Base-by-base conservation (phyloP, 202 grass and related monocot species). In the Panicum virgatum region DNA sequence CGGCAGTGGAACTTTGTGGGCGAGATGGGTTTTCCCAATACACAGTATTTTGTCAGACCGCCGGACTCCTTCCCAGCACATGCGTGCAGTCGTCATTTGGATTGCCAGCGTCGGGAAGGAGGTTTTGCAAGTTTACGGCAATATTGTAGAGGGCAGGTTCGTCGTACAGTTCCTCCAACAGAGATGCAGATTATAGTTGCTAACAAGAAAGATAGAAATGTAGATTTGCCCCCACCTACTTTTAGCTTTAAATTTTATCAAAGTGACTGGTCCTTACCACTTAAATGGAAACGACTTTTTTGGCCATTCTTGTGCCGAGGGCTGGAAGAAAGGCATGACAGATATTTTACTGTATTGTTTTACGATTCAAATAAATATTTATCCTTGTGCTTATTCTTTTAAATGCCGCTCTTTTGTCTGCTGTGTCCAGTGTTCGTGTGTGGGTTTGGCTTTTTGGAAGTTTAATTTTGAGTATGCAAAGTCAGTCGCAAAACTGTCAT, bases 101-200 rank as follows among this genome's bases (percentile, higher is more conserved):
- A 74, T 65, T 89, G 80, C 62, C 75, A 92, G 79, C 20, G 58
- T 61, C 80, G 9, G 80, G 77, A 63, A 66, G 61, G 69, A 80
- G 38, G 86, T 94, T 94, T 97, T 94, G 94, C 94, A 97, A 84
- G 85, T 89, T 90, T 65, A 83, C 83, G 72, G 81, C 82, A 40
- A 76, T 71, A 88, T 84, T 94, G 88, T 86, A 91, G 86, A 89
- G 75, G 83, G 83, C 70, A 74, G 72, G 85, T 89, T 89, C 80
- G 44, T 77, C 70, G 68, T 83, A 89, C 86, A 90, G 89, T 74
- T 60, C n/a, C 62, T 87, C 69, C 78, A 79, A 77, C 47, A 23
- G 75, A 76, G 82, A 93, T 82, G 82, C 83, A 72, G 73, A 82
- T 86, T 86, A 88, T 90, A 91, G 77, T 86, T 79, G 83, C 85